Base-by-base conservation (phyloP, 116 monocot species). In the Posidonia oceanica region DNA sequence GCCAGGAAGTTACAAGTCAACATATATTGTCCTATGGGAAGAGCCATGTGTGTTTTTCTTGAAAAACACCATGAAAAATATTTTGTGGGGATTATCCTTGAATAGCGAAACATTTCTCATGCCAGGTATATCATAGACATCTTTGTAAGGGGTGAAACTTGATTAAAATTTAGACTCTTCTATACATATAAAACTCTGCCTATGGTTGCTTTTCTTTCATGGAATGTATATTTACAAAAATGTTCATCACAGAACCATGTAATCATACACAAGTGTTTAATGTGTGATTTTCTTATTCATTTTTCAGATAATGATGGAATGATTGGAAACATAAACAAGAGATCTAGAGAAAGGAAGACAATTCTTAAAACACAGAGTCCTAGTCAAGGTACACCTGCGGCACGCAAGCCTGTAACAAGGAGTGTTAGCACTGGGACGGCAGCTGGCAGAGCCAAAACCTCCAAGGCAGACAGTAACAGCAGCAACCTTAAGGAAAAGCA, bases 301-400 rank as follows among this genome's bases (percentile, higher is more conserved):
- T 52, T 29, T 52, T 21, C 67, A 67, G 67, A 67, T 29, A 67
- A 67, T 2, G 67, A 67, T 52, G 48, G 3, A 3, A 20, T 67
- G 52, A 67, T 29, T 52, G 67, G 67, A 52, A 67, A 52, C 21
- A 51, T 67, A 11, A 67, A 67, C 67, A 51, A 14, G 52, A 67
- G 21, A 67, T 21, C 21, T 14, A 67, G 13, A 23, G 67, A 67
- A 52, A 67, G 41, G 2, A 13, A 22, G 6, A 14, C 41, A 10
- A 22, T 21, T 17, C 15, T 51, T 21, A 67, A 67, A 20, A 22
- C 36, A 4, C 51, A 67, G 22, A 4, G 6, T 20, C 10, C 21
- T 8, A 52, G 14, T 20, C 14, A 20, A 67, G 21, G 51, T 18
- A 67, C 52, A 21, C 2, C n/a, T 40, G 3, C 14, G 3, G 52